Conservation (phyloP, 345 rosid genomes). For the Rhodomyrtus tomentosa region DNA sequence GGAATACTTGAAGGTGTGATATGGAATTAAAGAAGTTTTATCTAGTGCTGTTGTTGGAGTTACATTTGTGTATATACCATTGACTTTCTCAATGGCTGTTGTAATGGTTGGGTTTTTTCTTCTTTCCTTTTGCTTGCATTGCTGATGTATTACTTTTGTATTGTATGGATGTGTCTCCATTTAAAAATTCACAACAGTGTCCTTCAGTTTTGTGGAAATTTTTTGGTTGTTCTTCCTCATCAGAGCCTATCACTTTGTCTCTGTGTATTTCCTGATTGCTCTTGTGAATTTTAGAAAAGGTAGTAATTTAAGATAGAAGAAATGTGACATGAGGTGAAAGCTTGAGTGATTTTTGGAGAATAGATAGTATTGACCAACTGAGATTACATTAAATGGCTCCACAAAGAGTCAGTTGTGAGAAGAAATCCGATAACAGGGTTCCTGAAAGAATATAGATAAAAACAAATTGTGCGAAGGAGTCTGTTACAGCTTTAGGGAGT, state of each 20-base stretch:
- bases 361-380: neutral
- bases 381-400: neutral
- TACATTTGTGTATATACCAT: neutral
- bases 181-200: neutral
- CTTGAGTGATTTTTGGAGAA: neutral
- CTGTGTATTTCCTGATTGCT: neutral
- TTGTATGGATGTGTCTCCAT: neutral
- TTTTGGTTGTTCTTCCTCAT: neutral
- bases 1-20: neutral
- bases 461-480: neutral
- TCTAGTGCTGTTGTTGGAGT: neutral
- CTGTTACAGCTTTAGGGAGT: accelerated
- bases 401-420: neutral
- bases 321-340: neutral
- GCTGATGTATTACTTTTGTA: neutral
- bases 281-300: neutral
- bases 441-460: neutral
- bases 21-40: neutral
- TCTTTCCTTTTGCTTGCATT: neutral
- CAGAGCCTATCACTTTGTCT: neutral
- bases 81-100: neutral
- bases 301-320: neutral
- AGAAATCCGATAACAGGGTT: neutral
- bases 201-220: neutral
- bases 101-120: neutral